A percentile compares a stretch with the other conserved stretches of the same genome.
These are phyloP conservation scores for Cyclospora cayetanensis DNA, from an alignment of 169 alveolate species.

Conservation along the genomic window DNA sequence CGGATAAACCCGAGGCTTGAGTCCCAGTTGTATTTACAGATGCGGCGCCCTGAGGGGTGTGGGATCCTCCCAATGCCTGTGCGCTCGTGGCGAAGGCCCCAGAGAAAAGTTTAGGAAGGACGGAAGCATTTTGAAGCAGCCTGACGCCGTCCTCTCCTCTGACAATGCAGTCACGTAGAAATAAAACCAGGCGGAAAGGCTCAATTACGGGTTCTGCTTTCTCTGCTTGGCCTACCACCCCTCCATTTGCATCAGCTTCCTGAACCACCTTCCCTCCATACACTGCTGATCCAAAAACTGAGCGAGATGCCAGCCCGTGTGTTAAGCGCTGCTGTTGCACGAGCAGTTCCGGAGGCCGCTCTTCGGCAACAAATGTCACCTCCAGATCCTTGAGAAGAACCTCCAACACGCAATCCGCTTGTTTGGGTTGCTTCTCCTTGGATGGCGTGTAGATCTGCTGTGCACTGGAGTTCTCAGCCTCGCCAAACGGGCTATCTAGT, in stretches of 20 bases:
- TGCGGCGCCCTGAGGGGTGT: neutral
- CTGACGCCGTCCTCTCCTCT: constrained; percentile 43
- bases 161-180: constrained; percentile 24
- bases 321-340: neutral
- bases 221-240: neutral
- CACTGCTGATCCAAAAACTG: neutral
- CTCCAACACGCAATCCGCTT: constrained; percentile 23
- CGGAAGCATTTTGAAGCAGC: constrained; percentile 30
- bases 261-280: neutral
- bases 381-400: constrained; percentile 31
- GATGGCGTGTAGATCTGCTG: neutral
- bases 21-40: constrained; percentile 19
- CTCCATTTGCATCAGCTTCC: neutral
- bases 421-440: neutral
- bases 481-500: neutral
- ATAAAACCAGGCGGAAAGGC: neutral
- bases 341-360: neutral
- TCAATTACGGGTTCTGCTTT: neutral
- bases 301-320: neutral
- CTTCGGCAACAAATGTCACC: constrained; percentile 7
- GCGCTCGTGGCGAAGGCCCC: neutral
- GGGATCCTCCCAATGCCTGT: neutral
- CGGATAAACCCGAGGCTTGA: neutral
- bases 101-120: constrained; percentile 22
- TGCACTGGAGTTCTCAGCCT: neutral